phyloP scores from a whole-genome alignment of 2,329 filamentous ascomycete genomes.

The Pyrenochaeta sp. region DNA sequence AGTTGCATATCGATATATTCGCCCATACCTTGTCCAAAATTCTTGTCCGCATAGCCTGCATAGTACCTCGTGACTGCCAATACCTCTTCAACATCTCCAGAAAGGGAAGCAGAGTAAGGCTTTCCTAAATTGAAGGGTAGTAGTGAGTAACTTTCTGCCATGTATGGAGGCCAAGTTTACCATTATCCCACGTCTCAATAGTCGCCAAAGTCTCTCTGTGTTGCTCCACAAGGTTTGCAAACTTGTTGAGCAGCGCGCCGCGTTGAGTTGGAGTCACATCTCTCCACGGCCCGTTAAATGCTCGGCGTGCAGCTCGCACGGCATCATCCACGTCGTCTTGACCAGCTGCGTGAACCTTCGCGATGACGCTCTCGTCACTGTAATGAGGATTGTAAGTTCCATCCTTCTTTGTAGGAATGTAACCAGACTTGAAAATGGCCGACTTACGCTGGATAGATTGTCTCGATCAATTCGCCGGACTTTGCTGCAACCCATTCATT shows the following conservation, averaged over 20 bases:
- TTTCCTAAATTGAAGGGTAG: too few species aligned
- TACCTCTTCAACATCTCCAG: slow-evolving; percentile 70
- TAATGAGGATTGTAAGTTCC: too few species aligned
- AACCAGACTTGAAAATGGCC: too few species aligned
- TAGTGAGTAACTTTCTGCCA: too few species aligned
- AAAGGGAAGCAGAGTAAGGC: slow-evolving; percentile 70
- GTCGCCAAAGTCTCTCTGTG: slow-evolving; percentile 70
- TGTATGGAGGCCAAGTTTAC: too few species aligned
- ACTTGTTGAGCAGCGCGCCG: slow-evolving; percentile 72
- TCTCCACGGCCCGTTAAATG: slow-evolving; percentile 75
- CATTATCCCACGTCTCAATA: slow-evolving; percentile 82
- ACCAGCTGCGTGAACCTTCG: slow-evolving; percentile 73
- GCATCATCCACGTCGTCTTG: slow-evolving; percentile 73
- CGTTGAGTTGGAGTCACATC: slow-evolving; percentile 74
- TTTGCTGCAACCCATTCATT: slow-evolving; percentile 78
- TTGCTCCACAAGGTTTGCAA: slow-evolving; percentile 73
- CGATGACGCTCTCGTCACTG: slow-evolving; percentile 73
- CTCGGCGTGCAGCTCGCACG: slow-evolving; percentile 73
- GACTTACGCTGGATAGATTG: too few species aligned
- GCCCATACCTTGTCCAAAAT: slow-evolving; percentile 77
- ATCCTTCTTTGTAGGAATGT: too few species aligned
- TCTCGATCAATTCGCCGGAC: too few species aligned
- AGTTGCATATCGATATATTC: too few species aligned
- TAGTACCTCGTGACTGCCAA: slow-evolving; percentile 74
- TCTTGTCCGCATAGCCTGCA: slow-evolving; percentile 81